phyloP scores from a whole-genome alignment of 2,329 filamentous ascomycete genomes.

The Podosphaera xanthii region DNA sequence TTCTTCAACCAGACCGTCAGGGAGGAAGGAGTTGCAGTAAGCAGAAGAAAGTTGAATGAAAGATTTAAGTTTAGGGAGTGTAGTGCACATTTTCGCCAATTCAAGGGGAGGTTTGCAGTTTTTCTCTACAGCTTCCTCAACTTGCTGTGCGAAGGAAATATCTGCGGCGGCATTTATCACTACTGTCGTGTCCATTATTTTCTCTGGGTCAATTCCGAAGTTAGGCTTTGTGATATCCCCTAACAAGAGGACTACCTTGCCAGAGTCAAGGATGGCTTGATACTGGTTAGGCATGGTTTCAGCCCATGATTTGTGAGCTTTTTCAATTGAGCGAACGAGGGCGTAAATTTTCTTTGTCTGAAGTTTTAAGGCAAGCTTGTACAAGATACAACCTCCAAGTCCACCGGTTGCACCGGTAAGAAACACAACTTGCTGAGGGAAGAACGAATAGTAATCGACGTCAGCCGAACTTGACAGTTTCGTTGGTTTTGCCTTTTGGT shows the following conservation, averaged over 20 bases:
- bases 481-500: not conserved
- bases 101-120: constrained; percentile 4
- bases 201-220: constrained; percentile 3
- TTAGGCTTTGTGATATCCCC: constrained; percentile 4
- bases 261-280: not conserved
- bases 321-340: constrained; percentile 1
- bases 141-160: constrained; percentile 1
- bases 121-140: constrained; percentile 1
- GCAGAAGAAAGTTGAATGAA: constrained; percentile 3
- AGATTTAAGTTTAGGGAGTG: constrained; percentile 2
- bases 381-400: constrained; percentile 4
- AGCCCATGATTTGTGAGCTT: constrained; percentile 3
- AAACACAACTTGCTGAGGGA: constrained; percentile 3
- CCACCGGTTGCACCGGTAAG: constrained; percentile 5
- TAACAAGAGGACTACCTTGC: constrained; percentile 1
- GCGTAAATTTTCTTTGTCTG: constrained; percentile 3
- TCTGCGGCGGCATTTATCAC: constrained; percentile 4
- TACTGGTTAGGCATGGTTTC: constrained; percentile 1
- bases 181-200: constrained; percentile 1
- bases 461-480: not conserved
- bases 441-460: constrained; percentile 2
- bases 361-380: constrained; percentile 3
- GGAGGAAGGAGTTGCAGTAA: constrained; percentile 1
- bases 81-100: constrained; percentile 1
- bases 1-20: constrained; percentile 2